Evolutionary conservation across 1,139 yeast genomes (phyloP).

Genomic region (Yamadazyma trypodendri): DNA sequence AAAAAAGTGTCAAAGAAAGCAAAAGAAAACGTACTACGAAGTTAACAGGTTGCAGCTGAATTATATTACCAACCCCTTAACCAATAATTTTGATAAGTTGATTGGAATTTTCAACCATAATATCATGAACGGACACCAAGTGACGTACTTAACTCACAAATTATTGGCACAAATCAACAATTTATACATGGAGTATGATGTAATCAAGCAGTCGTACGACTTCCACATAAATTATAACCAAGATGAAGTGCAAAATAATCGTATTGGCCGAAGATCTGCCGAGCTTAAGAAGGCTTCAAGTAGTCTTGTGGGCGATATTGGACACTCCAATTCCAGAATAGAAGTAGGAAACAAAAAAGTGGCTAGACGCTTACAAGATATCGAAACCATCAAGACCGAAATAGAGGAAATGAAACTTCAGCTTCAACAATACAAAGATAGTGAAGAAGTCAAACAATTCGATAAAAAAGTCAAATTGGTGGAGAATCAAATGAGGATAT

Average conservation of each 20-base stretch:
- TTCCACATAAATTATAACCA: conserved; percentile 23
- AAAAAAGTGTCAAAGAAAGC: conserved; percentile 10
- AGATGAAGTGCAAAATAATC: conserved; percentile 21
- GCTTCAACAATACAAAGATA: conserved; percentile 19
- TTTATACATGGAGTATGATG: conserved; percentile 26
- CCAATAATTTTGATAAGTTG: conserved; percentile 52
- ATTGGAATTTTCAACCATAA: conserved; percentile 55
- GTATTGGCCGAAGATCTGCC: conserved; percentile 31
- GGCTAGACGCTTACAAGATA: conserved; percentile 33
- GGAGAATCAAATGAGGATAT: conserved; percentile 34
- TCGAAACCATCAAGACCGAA: conserved; percentile 23
- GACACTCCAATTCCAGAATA: conserved; percentile 39
- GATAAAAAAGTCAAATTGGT: conserved; percentile 17
- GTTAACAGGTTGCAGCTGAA: conserved; percentile 67
- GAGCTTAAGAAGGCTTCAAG: conserved; percentile 30
- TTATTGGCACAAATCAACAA: conserved; percentile 37
- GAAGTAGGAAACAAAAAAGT: conserved; percentile 42
- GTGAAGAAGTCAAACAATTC: conserved; percentile 16
- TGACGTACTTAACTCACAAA: conserved; percentile 32
- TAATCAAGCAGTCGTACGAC: conserved; percentile 28
- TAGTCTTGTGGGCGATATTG: conserved; percentile 32
- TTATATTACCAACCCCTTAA: conserved; percentile 65
- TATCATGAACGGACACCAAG: conserved; percentile 19
- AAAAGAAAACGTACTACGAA: conserved; percentile 51
- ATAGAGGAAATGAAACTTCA: conserved; percentile 20